Percentiles rank a stretch among this genome's conserved stretches.
Conservation (phyloP, 2,329 filamentous ascomycete genomes). For the Atkinsonella texensis region DNA sequence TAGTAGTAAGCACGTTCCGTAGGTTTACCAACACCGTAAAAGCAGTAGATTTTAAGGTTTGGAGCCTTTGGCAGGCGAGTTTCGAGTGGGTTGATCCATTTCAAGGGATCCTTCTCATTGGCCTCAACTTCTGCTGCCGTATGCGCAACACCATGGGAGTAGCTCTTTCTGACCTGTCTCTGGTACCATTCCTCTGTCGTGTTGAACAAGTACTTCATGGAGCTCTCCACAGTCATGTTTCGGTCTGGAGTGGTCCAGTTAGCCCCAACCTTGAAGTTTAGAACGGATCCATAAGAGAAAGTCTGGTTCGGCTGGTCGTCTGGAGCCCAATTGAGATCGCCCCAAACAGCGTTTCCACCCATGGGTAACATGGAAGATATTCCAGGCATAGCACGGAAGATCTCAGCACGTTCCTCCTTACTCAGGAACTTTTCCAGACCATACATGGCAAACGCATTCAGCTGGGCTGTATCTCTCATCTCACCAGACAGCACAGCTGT, state of each 20-base stretch:
- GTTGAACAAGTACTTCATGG: conserved; percentile 65
- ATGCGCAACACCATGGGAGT: conserved; percentile 81
- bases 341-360: conserved; percentile 91
- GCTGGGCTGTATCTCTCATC: conserved; percentile 95
- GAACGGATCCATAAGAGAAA: conserved; percentile 63
- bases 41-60: conserved; percentile 89
- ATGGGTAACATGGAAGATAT: conserved; percentile 95
- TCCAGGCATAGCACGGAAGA: conserved; percentile 94
- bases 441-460: conserved; percentile 94
- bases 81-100: conserved; percentile 94
- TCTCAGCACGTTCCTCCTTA: conserved; percentile 78
- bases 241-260: conserved; percentile 51
- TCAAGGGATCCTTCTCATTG: conserved; percentile 63
- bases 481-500: conserved; percentile 88
- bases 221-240: conserved; percentile 74
- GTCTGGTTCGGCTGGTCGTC: conserved; percentile 69
- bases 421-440: conserved; percentile 92
- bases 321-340: conserved; percentile 73
- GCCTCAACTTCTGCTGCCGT: conserved; percentile 68
- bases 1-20: conserved; percentile 94
- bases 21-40: conserved; percentile 89
- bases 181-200: conserved; percentile 79
- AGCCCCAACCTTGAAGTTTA: conserved; percentile 65
- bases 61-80: conserved; percentile 77
- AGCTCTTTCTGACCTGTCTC: conserved; percentile 58